phyloP scores from a whole-genome alignment of 2,329 filamentous ascomycete species.

The Rhinocladiella similis region DNA sequence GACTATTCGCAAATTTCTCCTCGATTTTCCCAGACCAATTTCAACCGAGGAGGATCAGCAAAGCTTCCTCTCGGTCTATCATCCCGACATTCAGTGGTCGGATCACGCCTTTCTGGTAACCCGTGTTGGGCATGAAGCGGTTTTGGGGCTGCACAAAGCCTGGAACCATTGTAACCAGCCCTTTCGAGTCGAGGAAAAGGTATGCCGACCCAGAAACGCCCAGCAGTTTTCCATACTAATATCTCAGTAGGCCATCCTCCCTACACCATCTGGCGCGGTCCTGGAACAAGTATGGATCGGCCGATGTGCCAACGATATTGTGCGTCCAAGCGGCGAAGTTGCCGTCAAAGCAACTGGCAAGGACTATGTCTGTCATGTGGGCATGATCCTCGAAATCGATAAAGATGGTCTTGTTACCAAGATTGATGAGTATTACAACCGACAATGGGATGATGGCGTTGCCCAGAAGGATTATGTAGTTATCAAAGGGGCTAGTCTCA shows the following conservation, averaged over 20 bases:
- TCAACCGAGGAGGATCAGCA: slow-evolving; percentile 1
- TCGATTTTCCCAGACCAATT: slow-evolving; percentile 6
- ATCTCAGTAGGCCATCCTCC: slow-evolving; percentile 4
- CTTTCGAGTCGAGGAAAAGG: slow-evolving; percentile 12
- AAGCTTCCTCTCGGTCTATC: slow-evolving; percentile 6
- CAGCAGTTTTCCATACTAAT: too few species aligned
- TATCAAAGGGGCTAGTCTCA: slow-evolving; percentile 13
- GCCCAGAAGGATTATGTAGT: slow-evolving; percentile 7
- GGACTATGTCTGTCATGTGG: slow-evolving; percentile 15
- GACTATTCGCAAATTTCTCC: slow-evolving; percentile 6
- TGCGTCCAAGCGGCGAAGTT: slow-evolving; percentile 10
- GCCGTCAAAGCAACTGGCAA: slow-evolving; percentile 15
- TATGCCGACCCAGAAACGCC: neutral
- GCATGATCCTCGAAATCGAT: slow-evolving; percentile 10
- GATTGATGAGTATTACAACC: slow-evolving; percentile 20
- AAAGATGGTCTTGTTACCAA: slow-evolving; percentile 7
- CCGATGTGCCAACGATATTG: slow-evolving; percentile 3
- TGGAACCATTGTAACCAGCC: slow-evolving; percentile 15
- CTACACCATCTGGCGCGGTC: slow-evolving; percentile 9
- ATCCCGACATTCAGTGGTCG: slow-evolving; percentile 14
- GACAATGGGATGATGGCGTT: slow-evolving; percentile 14
- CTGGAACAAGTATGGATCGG: slow-evolving; percentile 16
- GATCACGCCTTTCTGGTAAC: slow-evolving; percentile 14
- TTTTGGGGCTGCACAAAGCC: slow-evolving; percentile 6
- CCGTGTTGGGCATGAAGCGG: slow-evolving; percentile 8